Conservation (phyloP, 1,284 basidiomycete genomes). For the Cryptococcus wingfieldii region DNA sequence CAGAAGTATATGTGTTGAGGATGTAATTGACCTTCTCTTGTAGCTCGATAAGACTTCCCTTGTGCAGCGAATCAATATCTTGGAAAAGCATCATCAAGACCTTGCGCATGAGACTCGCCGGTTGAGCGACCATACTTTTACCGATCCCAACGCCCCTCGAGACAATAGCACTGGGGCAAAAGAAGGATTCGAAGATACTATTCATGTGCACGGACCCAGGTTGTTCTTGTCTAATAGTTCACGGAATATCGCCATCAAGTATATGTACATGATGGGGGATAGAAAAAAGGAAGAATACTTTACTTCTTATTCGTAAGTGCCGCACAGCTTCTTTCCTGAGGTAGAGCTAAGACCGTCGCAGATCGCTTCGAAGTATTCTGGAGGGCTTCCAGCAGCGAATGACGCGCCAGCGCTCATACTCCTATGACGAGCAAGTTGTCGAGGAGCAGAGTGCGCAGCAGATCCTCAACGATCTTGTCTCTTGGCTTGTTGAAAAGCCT, state of each 20-base stretch:
- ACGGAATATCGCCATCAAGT: constrained; percentile 79
- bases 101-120: constrained; percentile 29
- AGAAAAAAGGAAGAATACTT: constrained; percentile 77
- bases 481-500: constrained; percentile 13
- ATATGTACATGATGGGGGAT: constrained; percentile 77
- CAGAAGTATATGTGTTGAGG: background rate
- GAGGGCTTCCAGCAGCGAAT: constrained; percentile 26
- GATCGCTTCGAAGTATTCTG: constrained; percentile 30
- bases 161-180: constrained; percentile 5
- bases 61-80: constrained; percentile 22
- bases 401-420: background rate
- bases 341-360: background rate
- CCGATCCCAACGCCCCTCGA: constrained; percentile 3
- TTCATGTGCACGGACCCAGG: constrained; percentile 83
- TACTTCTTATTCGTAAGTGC: constrained; percentile 70
- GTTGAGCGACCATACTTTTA: constrained; percentile 33
- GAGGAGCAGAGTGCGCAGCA: constrained; percentile 3
- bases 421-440: constrained; percentile 6
- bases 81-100: constrained; percentile 28
- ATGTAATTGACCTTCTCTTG: background rate
- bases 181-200: constrained; percentile 68
- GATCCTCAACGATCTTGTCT: constrained; percentile 21
- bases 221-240: constrained; percentile 74
- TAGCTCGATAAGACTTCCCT: constrained; percentile 11
- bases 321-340: background rate